These are phyloP conservation scores for Pleurozium schreberi DNA, from an alignment of 225 moss, liverwort and hornwort species.

Conservation along the genomic window DNA sequence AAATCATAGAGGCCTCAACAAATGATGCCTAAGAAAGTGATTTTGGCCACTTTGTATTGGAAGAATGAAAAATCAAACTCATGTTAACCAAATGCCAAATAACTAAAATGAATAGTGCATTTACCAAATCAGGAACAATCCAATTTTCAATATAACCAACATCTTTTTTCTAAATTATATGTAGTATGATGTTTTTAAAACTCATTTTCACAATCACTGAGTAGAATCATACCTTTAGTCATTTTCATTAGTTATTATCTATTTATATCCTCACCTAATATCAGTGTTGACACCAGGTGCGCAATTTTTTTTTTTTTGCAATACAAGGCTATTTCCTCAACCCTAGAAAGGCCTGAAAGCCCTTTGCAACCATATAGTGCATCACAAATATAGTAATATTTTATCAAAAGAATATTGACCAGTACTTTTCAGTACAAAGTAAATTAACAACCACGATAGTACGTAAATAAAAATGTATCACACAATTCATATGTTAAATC, in stretches of 20 bases:
- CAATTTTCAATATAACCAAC: fast-evolving
- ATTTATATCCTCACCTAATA: neutral
- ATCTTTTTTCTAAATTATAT: neutral
- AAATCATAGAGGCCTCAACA: fast-evolving
- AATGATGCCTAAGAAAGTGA: neutral
- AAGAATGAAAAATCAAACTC: neutral
- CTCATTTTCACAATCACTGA: neutral
- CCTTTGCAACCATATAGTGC: too few relatives aligned
- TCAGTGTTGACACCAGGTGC: neutral
- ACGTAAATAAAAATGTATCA: too few relatives aligned
- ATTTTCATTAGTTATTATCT: neutral
- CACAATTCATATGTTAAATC: too few relatives aligned
- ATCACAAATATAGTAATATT: too few relatives aligned
- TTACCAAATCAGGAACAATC: fast-evolving
- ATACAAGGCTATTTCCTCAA: neutral
- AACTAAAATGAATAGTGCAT: neutral
- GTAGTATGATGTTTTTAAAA: fast-evolving
- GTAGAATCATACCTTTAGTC: too few relatives aligned
- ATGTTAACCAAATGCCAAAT: fast-evolving
- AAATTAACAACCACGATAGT: too few relatives aligned
- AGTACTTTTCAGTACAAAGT: too few relatives aligned
- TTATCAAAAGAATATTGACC: too few relatives aligned
- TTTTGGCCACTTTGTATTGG: neutral
- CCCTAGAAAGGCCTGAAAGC: too few relatives aligned
- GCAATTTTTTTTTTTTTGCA: neutral